Percentiles rank a stretch among this genome's conserved stretches.
These are phyloP conservation scores for Globisporangium solare DNA, from an alignment of 352 stramenopile species.

Conservation along the genomic window DNA sequence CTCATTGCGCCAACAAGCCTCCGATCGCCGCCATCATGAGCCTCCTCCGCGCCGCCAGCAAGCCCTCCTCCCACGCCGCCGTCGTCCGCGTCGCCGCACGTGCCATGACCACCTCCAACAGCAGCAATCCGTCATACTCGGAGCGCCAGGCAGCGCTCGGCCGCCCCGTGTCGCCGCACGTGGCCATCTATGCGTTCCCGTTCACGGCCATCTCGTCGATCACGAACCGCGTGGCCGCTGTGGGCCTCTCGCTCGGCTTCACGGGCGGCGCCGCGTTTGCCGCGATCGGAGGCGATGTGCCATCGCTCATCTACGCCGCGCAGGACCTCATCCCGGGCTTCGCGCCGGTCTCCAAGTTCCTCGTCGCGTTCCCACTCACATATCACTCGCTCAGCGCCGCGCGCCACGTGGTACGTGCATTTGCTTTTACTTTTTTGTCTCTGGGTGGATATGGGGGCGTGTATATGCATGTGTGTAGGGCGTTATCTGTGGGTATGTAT, in stretches of 20 bases:
- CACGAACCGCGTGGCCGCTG: conserved; percentile 90
- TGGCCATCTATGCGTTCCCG: conserved; percentile 95
- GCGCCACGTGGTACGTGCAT: conserved; percentile 71
- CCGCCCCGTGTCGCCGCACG: conserved; percentile 93
- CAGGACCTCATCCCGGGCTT: conserved; percentile 71
- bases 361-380: conserved; percentile 90
- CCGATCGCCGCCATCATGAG: conserved; percentile 5
- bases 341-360: conserved; percentile 87
- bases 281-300: conserved; percentile 72
- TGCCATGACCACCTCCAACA: conserved; percentile 20
- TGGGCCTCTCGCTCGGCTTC: conserved; percentile 82
- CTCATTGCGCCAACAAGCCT: neutral
- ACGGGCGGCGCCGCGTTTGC: conserved; percentile 63
- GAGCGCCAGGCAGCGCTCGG: conserved; percentile 83
- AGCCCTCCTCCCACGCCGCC: conserved; percentile 8
- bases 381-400: conserved; percentile 91
- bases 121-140: conserved; percentile 51
- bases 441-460: too few relatives aligned
- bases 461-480: too few relatives aligned
- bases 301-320: conserved; percentile 69
- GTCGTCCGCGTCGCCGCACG: conserved; percentile 12
- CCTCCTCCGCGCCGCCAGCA: conserved; percentile 11
- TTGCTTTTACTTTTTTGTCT: neutral
- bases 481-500: neutral
- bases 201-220: conserved; percentile 92